Conservation (phyloP, 192 early-diverging fungal genomes). For the Geranomyces michiganensis region DNA sequence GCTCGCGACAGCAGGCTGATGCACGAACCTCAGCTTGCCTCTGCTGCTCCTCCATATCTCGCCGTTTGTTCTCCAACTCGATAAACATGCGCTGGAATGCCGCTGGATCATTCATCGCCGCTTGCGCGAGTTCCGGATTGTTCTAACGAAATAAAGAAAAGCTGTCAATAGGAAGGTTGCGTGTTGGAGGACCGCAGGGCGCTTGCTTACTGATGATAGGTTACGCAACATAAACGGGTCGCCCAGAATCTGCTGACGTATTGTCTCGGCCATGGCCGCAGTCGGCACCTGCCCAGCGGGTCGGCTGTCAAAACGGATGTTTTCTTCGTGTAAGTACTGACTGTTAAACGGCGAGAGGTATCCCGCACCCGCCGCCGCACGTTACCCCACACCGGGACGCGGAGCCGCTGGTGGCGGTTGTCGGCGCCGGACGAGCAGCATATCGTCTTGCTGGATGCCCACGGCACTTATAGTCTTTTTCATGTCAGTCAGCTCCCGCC, state of each 20-base stretch:
- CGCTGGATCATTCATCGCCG: conserved; percentile 67
- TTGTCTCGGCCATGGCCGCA: conserved; percentile 43
- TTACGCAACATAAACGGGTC: conserved; percentile 62
- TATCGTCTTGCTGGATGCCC: conserved; percentile 72
- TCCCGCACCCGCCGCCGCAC: neutral
- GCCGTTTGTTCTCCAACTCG: conserved; percentile 59
- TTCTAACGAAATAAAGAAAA: conserved; percentile 51
- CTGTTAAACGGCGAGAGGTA: neutral
- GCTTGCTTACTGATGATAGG: conserved; percentile 54
- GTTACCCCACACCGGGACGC: too few relatives aligned
- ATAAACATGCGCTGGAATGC: conserved; percentile 64
- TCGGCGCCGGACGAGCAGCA: conserved; percentile 61
- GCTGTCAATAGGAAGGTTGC: too few relatives aligned
- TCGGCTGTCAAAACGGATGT: conserved; percentile 19
- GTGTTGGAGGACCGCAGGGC: neutral
- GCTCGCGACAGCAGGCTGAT: too few relatives aligned
- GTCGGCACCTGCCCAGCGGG: conserved; percentile 27
- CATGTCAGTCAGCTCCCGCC: conserved; percentile 58
- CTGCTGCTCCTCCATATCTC: conserved; percentile 58
- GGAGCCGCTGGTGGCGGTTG: neutral
- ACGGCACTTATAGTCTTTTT: conserved; percentile 67
- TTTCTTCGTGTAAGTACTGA: neutral
- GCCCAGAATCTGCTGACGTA: conserved; percentile 66
- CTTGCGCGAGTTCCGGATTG: conserved; percentile 67
- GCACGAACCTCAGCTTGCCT: conserved; percentile 47